Evolutionary conservation across 371 early-diverging fungal species (phyloP).

Genomic region (Blastocladiella emersonii): DNA sequence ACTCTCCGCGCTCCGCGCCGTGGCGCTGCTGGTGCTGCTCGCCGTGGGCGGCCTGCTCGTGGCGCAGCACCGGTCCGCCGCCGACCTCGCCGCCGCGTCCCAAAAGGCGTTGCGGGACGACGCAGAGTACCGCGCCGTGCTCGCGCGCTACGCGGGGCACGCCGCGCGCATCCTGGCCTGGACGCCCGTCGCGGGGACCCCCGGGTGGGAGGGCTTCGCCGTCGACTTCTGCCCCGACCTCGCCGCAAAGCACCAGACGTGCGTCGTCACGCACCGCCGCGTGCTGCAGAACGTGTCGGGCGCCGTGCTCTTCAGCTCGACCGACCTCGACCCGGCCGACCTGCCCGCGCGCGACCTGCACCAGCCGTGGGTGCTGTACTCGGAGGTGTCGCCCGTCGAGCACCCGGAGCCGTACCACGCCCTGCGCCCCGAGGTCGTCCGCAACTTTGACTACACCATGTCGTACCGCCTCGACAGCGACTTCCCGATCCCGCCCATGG

Average conservation of each 20-base stretch:
- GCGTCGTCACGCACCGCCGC: neutral
- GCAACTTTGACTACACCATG: neutral
- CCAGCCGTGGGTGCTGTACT: conserved; percentile 4
- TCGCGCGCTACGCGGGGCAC: too few species aligned
- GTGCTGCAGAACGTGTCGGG: neutral
- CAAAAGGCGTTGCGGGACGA: too few species aligned
- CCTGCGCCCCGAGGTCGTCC: neutral
- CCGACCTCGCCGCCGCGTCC: too few species aligned
- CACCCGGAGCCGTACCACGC: neutral
- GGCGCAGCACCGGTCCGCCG: too few species aligned
- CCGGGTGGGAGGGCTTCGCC: neutral
- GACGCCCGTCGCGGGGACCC: neutral
- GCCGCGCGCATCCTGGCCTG: neutral
- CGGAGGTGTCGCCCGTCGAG: neutral
- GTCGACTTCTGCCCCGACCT: neutral
- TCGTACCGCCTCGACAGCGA: conserved; percentile 1
- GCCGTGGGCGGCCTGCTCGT: too few species aligned
- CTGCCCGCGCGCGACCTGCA: neutral
- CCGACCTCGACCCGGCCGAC: neutral
- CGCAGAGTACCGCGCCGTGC: too few species aligned
- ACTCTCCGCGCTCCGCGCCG: too few species aligned
- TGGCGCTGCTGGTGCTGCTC: too few species aligned
- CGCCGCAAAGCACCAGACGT: neutral
- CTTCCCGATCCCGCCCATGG: neutral
- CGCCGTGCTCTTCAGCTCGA: neutral